These are phyloP conservation scores for Pharnaceum exiguum DNA, from an alignment of 148 eudicot genomes.

Conservation along the genomic window DNA sequence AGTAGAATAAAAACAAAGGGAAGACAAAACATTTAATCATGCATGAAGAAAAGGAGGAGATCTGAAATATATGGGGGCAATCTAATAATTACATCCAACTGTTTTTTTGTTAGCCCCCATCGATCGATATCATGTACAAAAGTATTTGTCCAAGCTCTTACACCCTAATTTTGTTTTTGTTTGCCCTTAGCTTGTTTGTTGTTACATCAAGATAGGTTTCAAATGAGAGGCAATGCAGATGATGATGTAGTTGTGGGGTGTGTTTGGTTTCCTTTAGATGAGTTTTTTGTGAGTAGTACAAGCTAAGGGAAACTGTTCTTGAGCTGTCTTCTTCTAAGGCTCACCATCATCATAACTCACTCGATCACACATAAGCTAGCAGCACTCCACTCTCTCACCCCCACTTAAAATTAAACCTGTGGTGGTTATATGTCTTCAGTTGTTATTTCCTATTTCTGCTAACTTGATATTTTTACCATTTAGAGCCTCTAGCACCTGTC, in stretches of 20 bases:
- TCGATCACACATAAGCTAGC: too few species aligned
- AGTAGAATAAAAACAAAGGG: background rate
- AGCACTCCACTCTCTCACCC: conserved; percentile 2
- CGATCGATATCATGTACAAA: conserved; percentile 5
- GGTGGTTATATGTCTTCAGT: conserved; percentile 12
- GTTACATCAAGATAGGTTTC: conserved; percentile 8
- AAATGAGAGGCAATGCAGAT: conserved; percentile 7
- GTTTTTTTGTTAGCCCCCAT: conserved; percentile 12
- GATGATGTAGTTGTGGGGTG: background rate
- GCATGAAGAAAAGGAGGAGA: conserved; percentile 11
- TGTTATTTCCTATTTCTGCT: conserved; percentile 13
- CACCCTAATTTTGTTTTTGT: background rate
- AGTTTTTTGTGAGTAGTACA: background rate
- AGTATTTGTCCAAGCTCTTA: background rate
- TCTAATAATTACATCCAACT: conserved; percentile 9
- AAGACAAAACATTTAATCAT: background rate
- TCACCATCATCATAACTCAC: background rate
- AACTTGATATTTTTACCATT: conserved; percentile 3
- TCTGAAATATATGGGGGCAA: conserved; percentile 3
- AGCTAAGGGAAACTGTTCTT: background rate
- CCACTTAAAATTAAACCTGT: background rate
- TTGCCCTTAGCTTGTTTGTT: conserved; percentile 1
- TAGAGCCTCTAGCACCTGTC: background rate
- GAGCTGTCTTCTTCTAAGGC: conserved; percentile 10
- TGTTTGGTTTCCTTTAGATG: background rate